Evolutionary conservation across 306 rosid species (phyloP).

Genomic region (Potentilla sterilis): DNA sequence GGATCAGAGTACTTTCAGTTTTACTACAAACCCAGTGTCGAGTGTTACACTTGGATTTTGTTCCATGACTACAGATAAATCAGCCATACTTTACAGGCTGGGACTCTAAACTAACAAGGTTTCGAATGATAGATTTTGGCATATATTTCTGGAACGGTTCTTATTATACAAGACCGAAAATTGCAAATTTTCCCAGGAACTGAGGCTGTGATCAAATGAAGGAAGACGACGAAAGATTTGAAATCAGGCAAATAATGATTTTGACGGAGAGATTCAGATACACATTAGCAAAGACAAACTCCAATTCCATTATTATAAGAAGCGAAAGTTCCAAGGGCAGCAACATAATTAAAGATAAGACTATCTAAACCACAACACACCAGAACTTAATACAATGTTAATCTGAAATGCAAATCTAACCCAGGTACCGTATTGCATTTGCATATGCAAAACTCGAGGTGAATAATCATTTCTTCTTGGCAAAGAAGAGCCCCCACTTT

Average conservation of each 20-base stretch:
- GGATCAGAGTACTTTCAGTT: too few relatives aligned
- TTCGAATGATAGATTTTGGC: too few relatives aligned
- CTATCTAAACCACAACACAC: not conserved
- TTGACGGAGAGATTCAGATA: not conserved
- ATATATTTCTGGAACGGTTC: too few relatives aligned
- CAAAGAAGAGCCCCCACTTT: constrained; percentile 60
- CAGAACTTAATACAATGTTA: not conserved
- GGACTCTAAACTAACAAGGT: too few relatives aligned
- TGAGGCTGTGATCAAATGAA: not conserved
- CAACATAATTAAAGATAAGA: not conserved
- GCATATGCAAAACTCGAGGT: constrained; percentile 5
- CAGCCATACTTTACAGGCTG: too few relatives aligned
- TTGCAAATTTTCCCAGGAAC: not conserved
- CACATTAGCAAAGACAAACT: not conserved
- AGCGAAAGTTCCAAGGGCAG: not conserved
- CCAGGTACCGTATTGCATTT: not conserved
- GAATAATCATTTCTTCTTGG: constrained; percentile 51
- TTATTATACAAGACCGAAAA: too few relatives aligned
- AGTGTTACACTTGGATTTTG: too few relatives aligned
- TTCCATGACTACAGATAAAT: too few relatives aligned
- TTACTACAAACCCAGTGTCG: too few relatives aligned
- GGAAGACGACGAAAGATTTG: not conserved
- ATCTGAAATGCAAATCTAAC: constrained; percentile 11
- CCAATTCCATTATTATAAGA: not conserved
- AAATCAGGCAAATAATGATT: not conserved